These are phyloP conservation scores for Protomyces arabidopsidicola DNA, from an alignment of 1,139 yeast species.

Conservation along the genomic window DNA sequence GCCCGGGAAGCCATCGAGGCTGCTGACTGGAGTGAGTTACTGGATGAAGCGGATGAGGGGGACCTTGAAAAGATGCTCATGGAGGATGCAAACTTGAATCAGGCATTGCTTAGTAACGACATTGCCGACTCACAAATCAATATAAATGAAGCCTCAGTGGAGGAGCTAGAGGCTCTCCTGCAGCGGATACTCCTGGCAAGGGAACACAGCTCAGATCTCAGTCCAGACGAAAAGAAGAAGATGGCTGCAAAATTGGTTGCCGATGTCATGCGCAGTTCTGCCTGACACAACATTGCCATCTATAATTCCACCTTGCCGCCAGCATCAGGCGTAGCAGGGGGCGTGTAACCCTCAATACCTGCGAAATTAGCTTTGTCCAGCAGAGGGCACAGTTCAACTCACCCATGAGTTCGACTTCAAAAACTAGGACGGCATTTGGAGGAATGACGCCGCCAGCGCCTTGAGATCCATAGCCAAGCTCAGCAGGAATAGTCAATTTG, in stretches of 20 bases:
- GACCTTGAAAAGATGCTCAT: constrained; percentile 5
- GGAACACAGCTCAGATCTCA: constrained; percentile 18
- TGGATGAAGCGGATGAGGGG: constrained; percentile 5
- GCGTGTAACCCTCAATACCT: constrained; percentile 20
- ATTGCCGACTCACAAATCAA: neutral
- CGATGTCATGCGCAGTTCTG: neutral
- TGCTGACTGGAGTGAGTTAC: constrained; percentile 21
- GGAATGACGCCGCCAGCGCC: constrained; percentile 61
- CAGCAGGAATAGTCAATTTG: constrained; percentile 68
- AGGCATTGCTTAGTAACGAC: constrained; percentile 1
- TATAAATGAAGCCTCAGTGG: constrained; percentile 8
- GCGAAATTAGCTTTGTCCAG: neutral
- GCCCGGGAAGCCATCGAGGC: constrained; percentile 25
- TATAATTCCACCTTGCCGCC: constrained; percentile 19
- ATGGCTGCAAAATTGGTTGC: constrained; percentile 21
- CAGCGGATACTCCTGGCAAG: constrained; percentile 18
- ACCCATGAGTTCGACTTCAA: constrained; percentile 30
- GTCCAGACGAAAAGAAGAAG: constrained; percentile 1
- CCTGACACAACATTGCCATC: neutral
- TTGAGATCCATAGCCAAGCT: constrained; percentile 62
- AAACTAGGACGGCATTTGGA: constrained; percentile 29
- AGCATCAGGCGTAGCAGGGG: constrained; percentile 15
- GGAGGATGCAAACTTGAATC: constrained; percentile 11
- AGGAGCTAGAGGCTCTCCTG: constrained; percentile 15
- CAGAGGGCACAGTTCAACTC: neutral